Conservation (phyloP, 2,329 filamentous ascomycete species). For the Fusarium fujikuroi region DNA sequence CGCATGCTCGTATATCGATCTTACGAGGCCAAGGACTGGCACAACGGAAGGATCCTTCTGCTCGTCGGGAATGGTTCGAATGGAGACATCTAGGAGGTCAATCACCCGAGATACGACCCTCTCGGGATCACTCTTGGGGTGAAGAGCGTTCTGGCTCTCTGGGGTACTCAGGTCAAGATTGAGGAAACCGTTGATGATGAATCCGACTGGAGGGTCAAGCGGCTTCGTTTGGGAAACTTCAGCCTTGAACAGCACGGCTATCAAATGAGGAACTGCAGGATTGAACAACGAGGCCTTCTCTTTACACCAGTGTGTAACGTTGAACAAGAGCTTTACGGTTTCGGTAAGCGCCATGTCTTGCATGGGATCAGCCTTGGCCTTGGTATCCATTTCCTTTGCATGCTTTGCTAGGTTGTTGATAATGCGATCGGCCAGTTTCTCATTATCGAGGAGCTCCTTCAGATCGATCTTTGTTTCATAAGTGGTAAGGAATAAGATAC, state of each 20-base stretch:
- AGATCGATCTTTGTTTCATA: conserved; percentile 62
- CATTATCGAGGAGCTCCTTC: conserved; percentile 58
- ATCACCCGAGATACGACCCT: conserved; percentile 73
- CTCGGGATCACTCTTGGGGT: conserved; percentile 70
- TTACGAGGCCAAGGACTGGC: conserved; percentile 79
- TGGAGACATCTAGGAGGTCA: conserved; percentile 74
- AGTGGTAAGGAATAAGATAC: conserved; percentile 57
- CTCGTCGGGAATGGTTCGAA: conserved; percentile 69
- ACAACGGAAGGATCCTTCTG: conserved; percentile 79
- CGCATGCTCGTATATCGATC: conserved; percentile 75
- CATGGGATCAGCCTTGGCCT: conserved; percentile 63
- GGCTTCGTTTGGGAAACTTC: conserved; percentile 70
- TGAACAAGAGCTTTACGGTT: conserved; percentile 89
- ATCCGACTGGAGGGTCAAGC: conserved; percentile 76
- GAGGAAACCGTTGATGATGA: conserved; percentile 82
- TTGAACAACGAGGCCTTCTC: conserved; percentile 71
- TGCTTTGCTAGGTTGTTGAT: conserved; percentile 77
- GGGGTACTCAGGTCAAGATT: conserved; percentile 77
- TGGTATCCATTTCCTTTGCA: conserved; percentile 57
- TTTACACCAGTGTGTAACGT: conserved; percentile 80
- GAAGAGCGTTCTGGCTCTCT: conserved; percentile 66
- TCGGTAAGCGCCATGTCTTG: conserved; percentile 84
- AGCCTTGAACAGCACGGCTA: conserved; percentile 73
- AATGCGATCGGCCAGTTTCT: conserved; percentile 65
- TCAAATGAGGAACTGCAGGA: conserved; percentile 73